A percentile compares a stretch with the other conserved stretches of the same genome.
phyloP scores from a whole-genome alignment of 495 filamentous ascomycete species.

The Hypoxylon cercidicola region DNA sequence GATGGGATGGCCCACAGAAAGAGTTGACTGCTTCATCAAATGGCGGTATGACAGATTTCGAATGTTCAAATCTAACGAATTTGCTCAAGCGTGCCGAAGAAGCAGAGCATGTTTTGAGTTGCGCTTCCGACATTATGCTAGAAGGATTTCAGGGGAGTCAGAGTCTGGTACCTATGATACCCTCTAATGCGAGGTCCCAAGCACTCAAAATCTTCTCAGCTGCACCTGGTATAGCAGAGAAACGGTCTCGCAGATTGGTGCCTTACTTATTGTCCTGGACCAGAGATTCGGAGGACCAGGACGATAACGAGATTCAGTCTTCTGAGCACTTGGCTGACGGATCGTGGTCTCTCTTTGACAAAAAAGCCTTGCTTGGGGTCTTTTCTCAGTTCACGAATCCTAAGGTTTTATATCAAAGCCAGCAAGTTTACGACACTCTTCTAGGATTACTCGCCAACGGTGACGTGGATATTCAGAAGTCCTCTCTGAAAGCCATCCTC shows the following conservation, averaged over 20 bases:
- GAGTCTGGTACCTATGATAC: constrained; percentile 50
- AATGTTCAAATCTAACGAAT: constrained; percentile 78
- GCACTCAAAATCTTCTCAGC: constrained; percentile 81
- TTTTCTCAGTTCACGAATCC: constrained; percentile 89
- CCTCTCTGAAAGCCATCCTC: constrained; percentile 83
- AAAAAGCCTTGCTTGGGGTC: constrained; percentile 81
- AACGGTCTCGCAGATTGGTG: constrained; percentile 81
- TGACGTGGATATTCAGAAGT: constrained; percentile 87
- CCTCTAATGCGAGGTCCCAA: constrained; percentile 69
- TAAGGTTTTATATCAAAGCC: constrained; percentile 78
- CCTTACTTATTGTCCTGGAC: constrained; percentile 87
- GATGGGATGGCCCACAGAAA: constrained; percentile 51
- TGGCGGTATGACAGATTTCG: constrained; percentile 69
- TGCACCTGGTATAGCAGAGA: constrained; percentile 82
- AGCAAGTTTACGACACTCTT: constrained; percentile 78
- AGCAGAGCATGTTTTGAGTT: constrained; percentile 51
- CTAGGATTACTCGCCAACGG: constrained; percentile 82
- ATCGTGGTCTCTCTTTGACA: constrained; percentile 70
- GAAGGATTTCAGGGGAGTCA: constrained; percentile 60
- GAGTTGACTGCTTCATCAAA: constrained; percentile 16
- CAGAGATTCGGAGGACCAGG: constrained; percentile 58
- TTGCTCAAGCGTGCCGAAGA: constrained; percentile 60
- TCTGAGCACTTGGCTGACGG: constrained; percentile 60
- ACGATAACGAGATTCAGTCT: constrained; percentile 47
- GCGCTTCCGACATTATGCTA: constrained; percentile 60